Conservation (phyloP, 75 land plant species). For the Cunninghamia lanceolata region DNA sequence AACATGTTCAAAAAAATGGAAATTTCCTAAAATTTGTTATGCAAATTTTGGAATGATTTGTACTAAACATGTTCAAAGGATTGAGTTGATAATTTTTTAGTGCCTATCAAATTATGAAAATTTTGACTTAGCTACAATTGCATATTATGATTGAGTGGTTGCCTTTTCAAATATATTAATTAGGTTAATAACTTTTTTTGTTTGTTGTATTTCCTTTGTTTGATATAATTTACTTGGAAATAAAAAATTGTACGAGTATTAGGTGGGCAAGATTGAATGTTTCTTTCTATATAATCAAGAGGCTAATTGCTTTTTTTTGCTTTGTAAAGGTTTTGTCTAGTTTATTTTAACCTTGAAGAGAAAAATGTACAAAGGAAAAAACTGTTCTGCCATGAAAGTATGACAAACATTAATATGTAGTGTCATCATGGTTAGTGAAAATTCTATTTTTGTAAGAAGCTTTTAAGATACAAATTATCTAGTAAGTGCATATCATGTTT, state of each 20-base stretch:
- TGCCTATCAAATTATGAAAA: neutral
- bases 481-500: too few relatives aligned
- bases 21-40: neutral
- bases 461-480: too few relatives aligned
- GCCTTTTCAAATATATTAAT: neutral
- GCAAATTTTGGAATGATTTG: neutral
- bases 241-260: conserved; percentile 80
- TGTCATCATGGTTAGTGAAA: too few relatives aligned
- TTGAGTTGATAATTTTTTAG: neutral
- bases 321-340: conserved; percentile 80
- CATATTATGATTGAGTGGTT: neutral
- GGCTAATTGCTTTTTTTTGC: neutral
- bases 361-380: conserved; percentile 85
- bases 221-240: conserved; percentile 83
- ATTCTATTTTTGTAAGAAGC: too few relatives aligned
- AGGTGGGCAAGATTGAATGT: conserved; percentile 88
- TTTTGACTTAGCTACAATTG: neutral
- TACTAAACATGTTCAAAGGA: neutral
- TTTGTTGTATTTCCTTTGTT: conserved; percentile 62
- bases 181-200: neutral
- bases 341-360: conserved; percentile 86
- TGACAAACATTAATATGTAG: too few relatives aligned
- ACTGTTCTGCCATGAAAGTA: too few relatives aligned
- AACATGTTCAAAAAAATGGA: neutral
- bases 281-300: neutral